These are phyloP conservation scores for Jatropha podagrica DNA, from an alignment of 441 rosid species.

Conservation along the genomic window DNA sequence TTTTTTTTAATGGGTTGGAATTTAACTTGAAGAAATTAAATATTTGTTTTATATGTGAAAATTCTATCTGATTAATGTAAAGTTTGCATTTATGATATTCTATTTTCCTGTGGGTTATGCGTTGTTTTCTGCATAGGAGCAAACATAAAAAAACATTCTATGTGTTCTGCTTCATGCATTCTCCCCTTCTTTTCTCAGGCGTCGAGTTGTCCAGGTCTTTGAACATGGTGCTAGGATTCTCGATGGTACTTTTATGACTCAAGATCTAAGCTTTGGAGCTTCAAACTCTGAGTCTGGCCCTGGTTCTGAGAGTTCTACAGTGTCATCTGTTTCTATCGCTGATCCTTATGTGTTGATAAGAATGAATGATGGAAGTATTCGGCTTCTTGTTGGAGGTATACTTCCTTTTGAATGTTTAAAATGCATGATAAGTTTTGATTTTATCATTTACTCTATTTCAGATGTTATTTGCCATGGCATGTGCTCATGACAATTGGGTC, in stretches of 20 bases:
- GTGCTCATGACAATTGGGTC: neutral
- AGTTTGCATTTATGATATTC: neutral
- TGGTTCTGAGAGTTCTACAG: conserved; percentile 68
- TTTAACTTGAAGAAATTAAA: conserved; percentile 6
- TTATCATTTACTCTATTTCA: neutral
- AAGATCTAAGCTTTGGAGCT: conserved; percentile 78
- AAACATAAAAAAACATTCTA: conserved; percentile 4
- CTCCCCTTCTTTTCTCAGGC: conserved; percentile 52
- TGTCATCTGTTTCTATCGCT: conserved; percentile 82
- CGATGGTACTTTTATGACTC: conserved; percentile 97
- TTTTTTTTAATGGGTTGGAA: neutral
- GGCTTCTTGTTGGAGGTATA: conserved; percentile 94
- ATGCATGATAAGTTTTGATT: neutral
- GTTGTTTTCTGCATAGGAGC: neutral
- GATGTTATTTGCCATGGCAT: neutral
- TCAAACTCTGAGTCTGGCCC: conserved; percentile 69
- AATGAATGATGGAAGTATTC: conserved; percentile 91
- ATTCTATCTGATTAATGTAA: neutral
- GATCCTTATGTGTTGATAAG: conserved; percentile 90
- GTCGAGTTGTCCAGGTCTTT: conserved; percentile 92
- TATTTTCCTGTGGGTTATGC: neutral
- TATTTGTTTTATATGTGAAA: neutral
- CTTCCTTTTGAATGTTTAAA: conserved; percentile 13
- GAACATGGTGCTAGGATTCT: conserved; percentile 95
- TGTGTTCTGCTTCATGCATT: conserved; percentile 14